These are phyloP conservation scores for Mycena sanguinolenta DNA, from an alignment of 768 basidiomycete genomes.

Conservation along the genomic window DNA sequence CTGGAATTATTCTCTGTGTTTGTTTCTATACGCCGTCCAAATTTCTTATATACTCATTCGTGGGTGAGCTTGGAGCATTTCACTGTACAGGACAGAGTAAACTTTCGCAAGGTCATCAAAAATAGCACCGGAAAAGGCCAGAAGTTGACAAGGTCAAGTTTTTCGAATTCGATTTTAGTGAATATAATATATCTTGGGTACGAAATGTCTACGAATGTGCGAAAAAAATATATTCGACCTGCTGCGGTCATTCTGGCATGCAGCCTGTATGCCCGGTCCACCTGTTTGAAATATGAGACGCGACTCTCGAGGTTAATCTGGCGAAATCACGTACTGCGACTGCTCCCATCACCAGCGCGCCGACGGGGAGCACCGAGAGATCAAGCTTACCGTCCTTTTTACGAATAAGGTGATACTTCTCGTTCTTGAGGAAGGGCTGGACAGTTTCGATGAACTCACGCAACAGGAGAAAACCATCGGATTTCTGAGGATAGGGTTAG, in stretches of 20 bases:
- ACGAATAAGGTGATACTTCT: neutral
- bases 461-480: neutral
- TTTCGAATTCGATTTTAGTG: no score
- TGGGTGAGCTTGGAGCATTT: constrained; percentile 47
- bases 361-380: neutral
- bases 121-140: no score
- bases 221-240: no score
- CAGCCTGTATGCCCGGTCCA: neutral
- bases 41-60: constrained; percentile 62
- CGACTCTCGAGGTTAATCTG: no score
- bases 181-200: no score
- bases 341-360: neutral
- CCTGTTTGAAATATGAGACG: neutral
- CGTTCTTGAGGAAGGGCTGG: neutral
- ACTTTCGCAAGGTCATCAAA: no score
- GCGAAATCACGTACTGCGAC: neutral
- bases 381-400: neutral
- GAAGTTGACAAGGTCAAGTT: no score
- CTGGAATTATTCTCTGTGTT: constrained; percentile 61
- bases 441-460: neutral
- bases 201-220: no score
- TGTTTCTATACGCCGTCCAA: constrained; percentile 58
- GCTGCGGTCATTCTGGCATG: no score
- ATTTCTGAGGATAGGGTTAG: neutral
- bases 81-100: no score